Percentiles rank a stretch among this genome's conserved stretches.
Conservation (phyloP, 306 rosid species). For the Potentilla sterilis region DNA sequence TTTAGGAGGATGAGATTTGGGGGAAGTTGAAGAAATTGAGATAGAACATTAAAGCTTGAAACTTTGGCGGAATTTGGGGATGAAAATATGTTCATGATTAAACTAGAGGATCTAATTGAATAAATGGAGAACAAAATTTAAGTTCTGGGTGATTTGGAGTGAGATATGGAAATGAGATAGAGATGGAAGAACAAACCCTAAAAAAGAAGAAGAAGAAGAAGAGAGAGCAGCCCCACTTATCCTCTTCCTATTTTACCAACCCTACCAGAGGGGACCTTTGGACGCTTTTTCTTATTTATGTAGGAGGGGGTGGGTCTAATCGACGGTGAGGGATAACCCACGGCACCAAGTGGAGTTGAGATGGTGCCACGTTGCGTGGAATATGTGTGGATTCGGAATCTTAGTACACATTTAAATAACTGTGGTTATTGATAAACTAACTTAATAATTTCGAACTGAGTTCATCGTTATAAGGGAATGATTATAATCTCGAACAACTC, state of each 20-base stretch:
- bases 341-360: neutral
- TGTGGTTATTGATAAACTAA: no score
- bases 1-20: neutral
- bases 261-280: conserved; percentile 54
- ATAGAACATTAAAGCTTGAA: conserved; percentile 18
- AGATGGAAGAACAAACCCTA: conserved; percentile 62
- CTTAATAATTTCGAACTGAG: no score
- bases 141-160: neutral
- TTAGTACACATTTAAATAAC: no score
- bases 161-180: conserved; percentile 18
- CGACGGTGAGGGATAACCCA: conserved; percentile 31
- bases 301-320: neutral
- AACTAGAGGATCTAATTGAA: conserved; percentile 27
- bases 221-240: conserved; percentile 49
- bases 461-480: no score
- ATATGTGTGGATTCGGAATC: neutral
- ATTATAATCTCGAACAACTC: no score
- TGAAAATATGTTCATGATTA: conserved; percentile 44
- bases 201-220: conserved; percentile 22
- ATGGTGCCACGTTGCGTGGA: conserved; percentile 29
- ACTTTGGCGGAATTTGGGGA: conserved; percentile 30
- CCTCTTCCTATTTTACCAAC: conserved; percentile 19
- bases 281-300: conserved; percentile 1
- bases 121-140: conserved; percentile 1
- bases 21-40: conserved; percentile 6